These are phyloP conservation scores for Rhizophora apiculata DNA, from an alignment of 345 rosid species.

Conservation along the genomic window DNA sequence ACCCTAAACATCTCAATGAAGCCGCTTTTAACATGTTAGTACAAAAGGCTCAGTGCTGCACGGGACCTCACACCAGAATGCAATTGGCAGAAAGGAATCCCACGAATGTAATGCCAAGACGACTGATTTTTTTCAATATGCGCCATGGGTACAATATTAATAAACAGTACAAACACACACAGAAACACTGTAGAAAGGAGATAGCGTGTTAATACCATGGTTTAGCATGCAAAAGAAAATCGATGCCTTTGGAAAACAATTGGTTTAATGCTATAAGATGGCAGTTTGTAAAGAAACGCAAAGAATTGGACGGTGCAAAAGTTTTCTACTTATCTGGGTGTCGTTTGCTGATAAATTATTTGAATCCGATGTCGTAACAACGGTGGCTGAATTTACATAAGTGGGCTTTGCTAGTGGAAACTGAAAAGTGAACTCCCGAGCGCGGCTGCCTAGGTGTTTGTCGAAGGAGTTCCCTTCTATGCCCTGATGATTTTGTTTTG, in stretches of 20 bases:
- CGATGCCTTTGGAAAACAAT: too few species aligned
- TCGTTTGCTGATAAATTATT: not conserved
- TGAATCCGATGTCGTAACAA: not conserved
- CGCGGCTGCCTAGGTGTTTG: conserved; percentile 19
- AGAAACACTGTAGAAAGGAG: too few species aligned
- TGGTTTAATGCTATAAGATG: not conserved
- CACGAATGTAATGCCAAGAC: too few species aligned
- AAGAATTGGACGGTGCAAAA: not conserved
- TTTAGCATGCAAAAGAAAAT: too few species aligned
- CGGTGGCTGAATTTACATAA: not conserved
- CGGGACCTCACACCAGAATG: too few species aligned
- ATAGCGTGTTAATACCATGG: not conserved
- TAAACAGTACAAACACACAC: too few species aligned
- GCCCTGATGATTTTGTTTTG: too few species aligned
- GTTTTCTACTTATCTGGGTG: not conserved
- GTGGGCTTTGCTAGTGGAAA: conserved; percentile 19
- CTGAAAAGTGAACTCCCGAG: conserved; percentile 16
- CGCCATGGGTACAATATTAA: too few species aligned
- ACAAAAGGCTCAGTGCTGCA: too few species aligned
- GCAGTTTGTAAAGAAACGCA: conserved; percentile 3
- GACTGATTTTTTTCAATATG: too few species aligned
- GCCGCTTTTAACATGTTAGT: not conserved
- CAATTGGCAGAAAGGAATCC: too few species aligned
- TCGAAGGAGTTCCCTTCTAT: not conserved
- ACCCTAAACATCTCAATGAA: not conserved